A percentile compares a stretch with the other conserved stretches of the same genome.
These are phyloP conservation scores for Penicillium flavigenum DNA, from an alignment of 495 filamentous ascomycete species.

Conservation along the genomic window DNA sequence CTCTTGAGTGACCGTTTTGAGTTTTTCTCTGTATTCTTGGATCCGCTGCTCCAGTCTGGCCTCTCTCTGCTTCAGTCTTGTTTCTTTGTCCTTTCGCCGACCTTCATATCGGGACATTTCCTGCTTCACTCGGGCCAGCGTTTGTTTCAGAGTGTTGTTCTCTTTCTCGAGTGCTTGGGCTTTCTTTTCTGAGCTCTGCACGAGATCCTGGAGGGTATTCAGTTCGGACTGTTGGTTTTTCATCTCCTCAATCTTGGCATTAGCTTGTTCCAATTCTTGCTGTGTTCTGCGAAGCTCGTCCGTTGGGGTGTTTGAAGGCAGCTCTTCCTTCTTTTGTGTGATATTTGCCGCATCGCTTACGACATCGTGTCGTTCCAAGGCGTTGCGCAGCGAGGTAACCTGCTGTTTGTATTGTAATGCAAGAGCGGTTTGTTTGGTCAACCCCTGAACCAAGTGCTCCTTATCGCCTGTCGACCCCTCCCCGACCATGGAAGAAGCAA, in stretches of 20 bases:
- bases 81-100: constrained; percentile 52
- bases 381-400: constrained; percentile 58
- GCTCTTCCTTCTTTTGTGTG: constrained; percentile 48
- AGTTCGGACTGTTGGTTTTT: constrained; percentile 53
- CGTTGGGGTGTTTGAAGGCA: constrained; percentile 42
- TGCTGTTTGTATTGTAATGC: constrained; percentile 66
- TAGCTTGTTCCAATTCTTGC: constrained; percentile 55
- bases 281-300: constrained; percentile 43
- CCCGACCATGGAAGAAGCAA: constrained; percentile 55
- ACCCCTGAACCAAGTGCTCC: constrained; percentile 53
- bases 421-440: constrained; percentile 66
- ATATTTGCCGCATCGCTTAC: constrained; percentile 42
- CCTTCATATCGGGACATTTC: constrained; percentile 54
- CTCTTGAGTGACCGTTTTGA: constrained; percentile 38
- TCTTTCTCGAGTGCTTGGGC: constrained; percentile 60
- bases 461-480: constrained; percentile 49
- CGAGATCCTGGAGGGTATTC: constrained; percentile 51
- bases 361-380: constrained; percentile 50
- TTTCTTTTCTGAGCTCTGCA: constrained; percentile 65
- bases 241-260: constrained; percentile 60
- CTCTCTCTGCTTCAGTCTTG: constrained; percentile 50
- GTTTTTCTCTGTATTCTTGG: constrained; percentile 45
- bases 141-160: constrained; percentile 52
- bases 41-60: constrained; percentile 47
- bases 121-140: constrained; percentile 52